Conservation (phyloP, 2,329 filamentous ascomycete genomes). For the Fusarium praegraminearum region DNA sequence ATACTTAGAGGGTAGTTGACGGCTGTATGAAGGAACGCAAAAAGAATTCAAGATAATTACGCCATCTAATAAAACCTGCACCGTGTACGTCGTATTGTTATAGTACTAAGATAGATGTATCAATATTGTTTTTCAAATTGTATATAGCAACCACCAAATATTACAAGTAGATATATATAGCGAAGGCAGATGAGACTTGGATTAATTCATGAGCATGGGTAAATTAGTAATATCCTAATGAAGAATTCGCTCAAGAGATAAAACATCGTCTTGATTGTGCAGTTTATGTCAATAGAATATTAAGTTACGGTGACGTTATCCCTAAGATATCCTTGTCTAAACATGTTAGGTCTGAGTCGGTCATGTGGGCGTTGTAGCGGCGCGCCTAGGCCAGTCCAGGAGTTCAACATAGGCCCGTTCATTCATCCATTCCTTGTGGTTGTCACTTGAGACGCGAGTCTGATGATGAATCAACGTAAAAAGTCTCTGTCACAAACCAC, state of each 20-base stretch:
- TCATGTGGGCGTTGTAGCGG: conserved; percentile 30
- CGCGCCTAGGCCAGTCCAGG: conserved; percentile 19
- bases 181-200: neutral
- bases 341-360: conserved; percentile 24
- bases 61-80: neutral
- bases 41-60: neutral
- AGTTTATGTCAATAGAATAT: neutral
- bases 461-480: conserved; percentile 19
- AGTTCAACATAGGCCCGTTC: neutral
- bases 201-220: neutral
- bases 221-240: neutral
- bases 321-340: conserved; percentile 2
- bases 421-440: conserved; percentile 14
- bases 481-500: neutral
- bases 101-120: neutral
- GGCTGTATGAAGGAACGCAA: conserved; percentile 4
- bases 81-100: neutral
- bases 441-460: conserved; percentile 23
- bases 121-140: too few relatives aligned
- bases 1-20: neutral
- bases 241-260: neutral
- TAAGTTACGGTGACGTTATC: conserved; percentile 34
- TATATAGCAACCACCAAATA: too few relatives aligned
- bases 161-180: too few relatives aligned
- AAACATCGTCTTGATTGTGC: neutral